Conservation (phyloP, 352 stramenopile genomes). For the Thalassiosira livingstoniorum region DNA sequence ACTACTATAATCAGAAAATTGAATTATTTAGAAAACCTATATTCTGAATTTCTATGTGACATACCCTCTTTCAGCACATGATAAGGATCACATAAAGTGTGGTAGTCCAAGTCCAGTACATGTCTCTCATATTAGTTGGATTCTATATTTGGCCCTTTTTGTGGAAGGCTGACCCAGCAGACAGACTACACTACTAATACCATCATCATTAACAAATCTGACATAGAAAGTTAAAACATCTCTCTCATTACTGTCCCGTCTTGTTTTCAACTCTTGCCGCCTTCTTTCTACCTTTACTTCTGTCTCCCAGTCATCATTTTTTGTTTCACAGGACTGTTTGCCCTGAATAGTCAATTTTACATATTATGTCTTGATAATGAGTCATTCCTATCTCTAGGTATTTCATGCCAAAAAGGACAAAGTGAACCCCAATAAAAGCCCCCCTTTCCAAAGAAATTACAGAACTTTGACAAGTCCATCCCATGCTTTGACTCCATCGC, state of each 20-base stretch:
- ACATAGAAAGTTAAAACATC: constrained; percentile 81
- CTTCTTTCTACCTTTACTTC: constrained; percentile 58
- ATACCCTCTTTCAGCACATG: too few species aligned
- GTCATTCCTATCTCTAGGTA: constrained; percentile 91
- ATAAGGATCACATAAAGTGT: too few species aligned
- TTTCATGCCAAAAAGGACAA: constrained; percentile 94
- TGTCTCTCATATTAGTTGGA: too few species aligned
- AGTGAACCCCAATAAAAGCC: constrained; percentile 90
- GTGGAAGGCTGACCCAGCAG: too few species aligned
- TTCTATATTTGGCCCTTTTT: too few species aligned
- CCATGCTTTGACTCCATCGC: constrained; percentile 87
- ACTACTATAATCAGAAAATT: too few species aligned
- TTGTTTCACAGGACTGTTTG: constrained; percentile 92
- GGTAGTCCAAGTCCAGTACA: too few species aligned
- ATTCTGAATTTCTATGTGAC: too few species aligned
- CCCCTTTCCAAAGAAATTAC: constrained; percentile 94
- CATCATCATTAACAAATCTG: constrained; percentile 69
- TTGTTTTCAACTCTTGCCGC: constrained; percentile 52
- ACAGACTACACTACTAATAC: too few species aligned
- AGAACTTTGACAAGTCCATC: constrained; percentile 88
- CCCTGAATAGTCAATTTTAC: constrained; percentile 93
- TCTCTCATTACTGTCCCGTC: constrained; percentile 72
- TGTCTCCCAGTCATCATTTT: constrained; percentile 89
- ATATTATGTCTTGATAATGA: constrained; percentile 96
- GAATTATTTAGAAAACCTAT: too few species aligned